phyloP scores from a whole-genome alignment of 768 basidiomycete species.

The Chalciporus sphaerocephalus region DNA sequence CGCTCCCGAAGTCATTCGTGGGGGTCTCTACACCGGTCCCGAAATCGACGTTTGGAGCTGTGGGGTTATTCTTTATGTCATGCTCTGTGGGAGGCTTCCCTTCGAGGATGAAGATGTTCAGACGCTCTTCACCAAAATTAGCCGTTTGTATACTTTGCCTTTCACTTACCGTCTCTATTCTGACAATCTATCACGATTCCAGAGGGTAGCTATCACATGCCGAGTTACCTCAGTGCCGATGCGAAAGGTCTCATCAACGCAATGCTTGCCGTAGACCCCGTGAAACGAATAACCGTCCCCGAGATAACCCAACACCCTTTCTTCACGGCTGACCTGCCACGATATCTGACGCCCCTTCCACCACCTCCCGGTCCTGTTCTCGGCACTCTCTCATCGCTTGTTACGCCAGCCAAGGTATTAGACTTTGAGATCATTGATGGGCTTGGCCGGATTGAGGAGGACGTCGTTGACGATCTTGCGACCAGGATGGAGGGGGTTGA shows the following conservation, averaged over 20 bases:
- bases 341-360: slow-evolving; percentile 83
- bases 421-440: slow-evolving; percentile 90
- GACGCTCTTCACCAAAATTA: slow-evolving; percentile 89
- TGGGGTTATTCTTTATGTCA: slow-evolving; percentile 98
- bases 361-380: slow-evolving; percentile 73
- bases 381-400: slow-evolving; percentile 66
- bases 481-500: slow-evolving; percentile 66
- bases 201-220: slow-evolving; percentile 88
- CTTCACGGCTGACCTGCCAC: slow-evolving; percentile 79
- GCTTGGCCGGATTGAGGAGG: slow-evolving; percentile 87
- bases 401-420: slow-evolving; percentile 59
- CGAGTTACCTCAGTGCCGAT: slow-evolving; percentile 72
- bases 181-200: slow-evolving; percentile 1
- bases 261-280: slow-evolving; percentile 93
- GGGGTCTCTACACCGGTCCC: slow-evolving; percentile 92
- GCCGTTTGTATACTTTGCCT: slow-evolving; percentile 47
- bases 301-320: slow-evolving; percentile 91
- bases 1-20: slow-evolving; percentile 95
- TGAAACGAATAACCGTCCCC: slow-evolving; percentile 89
- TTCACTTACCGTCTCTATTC: background rate
- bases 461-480: slow-evolving; percentile 81
- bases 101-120: slow-evolving; percentile 98
- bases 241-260: slow-evolving; percentile 74
- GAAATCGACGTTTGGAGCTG: slow-evolving; percentile 99
- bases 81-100: slow-evolving; percentile 91